A percentile compares a stretch with the other conserved stretches of the same genome.
phyloP scores from a whole-genome alignment of 768 basidiomycete species.

The Sarcomyxa edulis region DNA sequence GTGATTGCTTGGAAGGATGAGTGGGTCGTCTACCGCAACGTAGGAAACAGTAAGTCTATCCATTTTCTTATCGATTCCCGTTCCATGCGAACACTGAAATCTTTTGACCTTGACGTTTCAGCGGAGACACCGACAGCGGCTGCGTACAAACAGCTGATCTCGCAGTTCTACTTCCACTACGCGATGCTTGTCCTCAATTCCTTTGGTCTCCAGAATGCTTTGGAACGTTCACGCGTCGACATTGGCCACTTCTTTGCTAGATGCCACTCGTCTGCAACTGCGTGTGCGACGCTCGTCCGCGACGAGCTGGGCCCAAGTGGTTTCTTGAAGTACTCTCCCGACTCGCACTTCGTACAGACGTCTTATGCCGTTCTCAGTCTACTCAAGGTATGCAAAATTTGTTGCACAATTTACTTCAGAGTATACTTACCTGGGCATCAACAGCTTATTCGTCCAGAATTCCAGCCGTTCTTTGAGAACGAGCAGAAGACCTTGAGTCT shows the following conservation, averaged over 20 bases:
- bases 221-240: slow-evolving; percentile 69
- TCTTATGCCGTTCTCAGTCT: slow-evolving; percentile 92
- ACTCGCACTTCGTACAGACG: slow-evolving; percentile 86
- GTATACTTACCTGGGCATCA: slow-evolving; percentile 4
- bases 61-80: slow-evolving; percentile 1
- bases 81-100: neutral
- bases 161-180: slow-evolving; percentile 81
- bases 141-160: slow-evolving; percentile 44
- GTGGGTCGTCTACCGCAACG: slow-evolving; percentile 36
- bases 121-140: slow-evolving; percentile 20
- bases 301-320: slow-evolving; percentile 77
- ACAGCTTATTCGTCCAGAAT: slow-evolving; percentile 80
- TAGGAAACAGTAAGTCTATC: slow-evolving; percentile 23
- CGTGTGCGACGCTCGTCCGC: slow-evolving; percentile 66
- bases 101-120: slow-evolving; percentile 2
- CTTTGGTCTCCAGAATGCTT: slow-evolving; percentile 94
- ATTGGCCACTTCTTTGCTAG: slow-evolving; percentile 83
- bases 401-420: no score
- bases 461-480: slow-evolving; percentile 68
- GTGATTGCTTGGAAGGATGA: slow-evolving; percentile 52
- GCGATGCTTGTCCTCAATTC: slow-evolving; percentile 87
- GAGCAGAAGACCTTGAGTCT: slow-evolving; percentile 67
- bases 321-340: slow-evolving; percentile 78
- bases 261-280: slow-evolving; percentile 66
- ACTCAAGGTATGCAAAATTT: slow-evolving; percentile 62